Percentiles rank a stretch among this genome's conserved stretches.
These are phyloP conservation scores for Mycosphaerelloides madeirae DNA, from an alignment of 2,329 filamentous ascomycete genomes.

Conservation along the genomic window DNA sequence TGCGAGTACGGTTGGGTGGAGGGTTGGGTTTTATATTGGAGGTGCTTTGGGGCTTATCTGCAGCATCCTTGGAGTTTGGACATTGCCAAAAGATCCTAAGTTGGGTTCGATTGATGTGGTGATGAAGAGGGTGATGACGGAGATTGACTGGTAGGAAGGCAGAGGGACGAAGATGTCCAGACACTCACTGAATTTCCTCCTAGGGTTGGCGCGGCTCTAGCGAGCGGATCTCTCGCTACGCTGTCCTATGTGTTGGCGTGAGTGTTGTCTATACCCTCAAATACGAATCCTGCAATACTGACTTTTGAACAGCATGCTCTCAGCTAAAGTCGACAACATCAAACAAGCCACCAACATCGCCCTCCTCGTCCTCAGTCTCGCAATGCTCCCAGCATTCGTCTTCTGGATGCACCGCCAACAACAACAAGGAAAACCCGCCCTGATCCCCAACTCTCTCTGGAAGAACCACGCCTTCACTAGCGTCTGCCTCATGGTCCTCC, in stretches of 20 bases:
- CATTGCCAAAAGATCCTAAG: conserved; percentile 32
- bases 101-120: conserved; percentile 21
- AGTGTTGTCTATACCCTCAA: background rate
- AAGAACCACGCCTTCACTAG: conserved; percentile 51
- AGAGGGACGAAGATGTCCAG: too few relatives aligned
- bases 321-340: conserved; percentile 19
- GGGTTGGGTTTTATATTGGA: conserved; percentile 47
- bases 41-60: conserved; percentile 41
- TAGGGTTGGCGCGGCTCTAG: conserved; percentile 44
- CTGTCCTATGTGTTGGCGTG: conserved; percentile 47
- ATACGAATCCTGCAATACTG: background rate
- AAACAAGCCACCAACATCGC: conserved; percentile 21
- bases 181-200: too few relatives aligned
- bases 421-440: conserved; percentile 43
- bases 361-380: conserved; percentile 42
- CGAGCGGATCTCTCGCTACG: conserved; percentile 44
- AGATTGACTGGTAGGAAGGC: conserved; percentile 57
- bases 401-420: conserved; percentile 52
- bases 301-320: conserved; percentile 7
- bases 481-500: conserved; percentile 46
- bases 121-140: conserved; percentile 30
- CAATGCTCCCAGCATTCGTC: conserved; percentile 48
- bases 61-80: conserved; percentile 37
- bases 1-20: conserved; percentile 47
- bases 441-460: conserved; percentile 63